Evolutionary conservation across 1,284 basidiomycete genomes (phyloP).

Genomic region (Fomes fomentarius): DNA sequence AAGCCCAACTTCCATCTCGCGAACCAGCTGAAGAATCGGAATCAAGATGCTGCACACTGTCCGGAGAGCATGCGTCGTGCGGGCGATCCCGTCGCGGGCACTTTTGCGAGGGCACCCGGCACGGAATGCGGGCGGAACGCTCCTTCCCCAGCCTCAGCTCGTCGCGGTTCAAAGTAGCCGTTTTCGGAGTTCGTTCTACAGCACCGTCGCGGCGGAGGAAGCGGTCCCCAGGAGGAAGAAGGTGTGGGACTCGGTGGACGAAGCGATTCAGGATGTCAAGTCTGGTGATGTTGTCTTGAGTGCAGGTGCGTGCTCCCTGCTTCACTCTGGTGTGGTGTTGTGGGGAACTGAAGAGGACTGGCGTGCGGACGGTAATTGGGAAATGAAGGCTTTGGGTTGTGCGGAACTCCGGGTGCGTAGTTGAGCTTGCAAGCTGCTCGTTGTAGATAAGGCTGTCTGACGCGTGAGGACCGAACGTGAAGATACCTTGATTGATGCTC

Average conservation of each 20-base stretch:
- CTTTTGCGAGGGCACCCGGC: conserved; percentile 13
- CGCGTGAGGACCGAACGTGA: background rate
- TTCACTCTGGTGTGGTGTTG: background rate
- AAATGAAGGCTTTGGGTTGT: conserved; percentile 72
- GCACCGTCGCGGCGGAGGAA: conserved; percentile 26
- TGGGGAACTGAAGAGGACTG: background rate
- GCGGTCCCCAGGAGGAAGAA: conserved; percentile 46
- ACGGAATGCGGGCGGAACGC: conserved; percentile 21
- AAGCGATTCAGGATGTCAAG: conserved; percentile 60
- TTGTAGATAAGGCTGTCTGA: background rate
- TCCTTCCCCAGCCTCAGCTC: conserved; percentile 12
- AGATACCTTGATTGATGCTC: conserved; percentile 86
- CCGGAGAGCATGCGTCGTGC: conserved; percentile 15
- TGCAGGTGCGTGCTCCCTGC: conserved; percentile 60
- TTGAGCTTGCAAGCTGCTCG: too few species aligned
- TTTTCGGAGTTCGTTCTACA: conserved; percentile 29
- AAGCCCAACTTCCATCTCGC: too few species aligned
- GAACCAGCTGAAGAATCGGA: too few species aligned
- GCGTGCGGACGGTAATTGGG: background rate
- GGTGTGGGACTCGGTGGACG: conserved; percentile 56
- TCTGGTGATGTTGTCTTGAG: conserved; percentile 74
- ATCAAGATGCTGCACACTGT: conserved; percentile 18
- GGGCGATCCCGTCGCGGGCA: conserved; percentile 17
- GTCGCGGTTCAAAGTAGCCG: conserved; percentile 1
- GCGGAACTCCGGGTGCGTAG: conserved; percentile 70